Evolutionary conservation across 2,329 filamentous ascomycete species (phyloP).

Genomic region (Orbilia ellipsospora): DNA sequence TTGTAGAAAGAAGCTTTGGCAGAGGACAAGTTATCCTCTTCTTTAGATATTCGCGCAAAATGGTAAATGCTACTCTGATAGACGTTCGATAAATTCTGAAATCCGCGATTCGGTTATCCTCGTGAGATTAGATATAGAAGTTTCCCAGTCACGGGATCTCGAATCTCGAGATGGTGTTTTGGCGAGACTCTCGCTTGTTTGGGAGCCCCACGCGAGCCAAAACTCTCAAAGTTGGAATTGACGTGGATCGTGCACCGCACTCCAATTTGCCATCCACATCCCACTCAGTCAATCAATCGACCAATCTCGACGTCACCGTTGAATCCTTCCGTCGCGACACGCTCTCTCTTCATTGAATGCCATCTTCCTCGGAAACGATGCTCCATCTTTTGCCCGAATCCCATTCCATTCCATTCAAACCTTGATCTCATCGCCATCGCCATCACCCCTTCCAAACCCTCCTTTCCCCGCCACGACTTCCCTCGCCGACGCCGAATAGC

Average conservation of each 20-base stretch:
- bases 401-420: constrained; percentile 9
- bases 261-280: neutral
- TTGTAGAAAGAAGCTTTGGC: too few relatives aligned
- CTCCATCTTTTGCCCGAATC: neutral
- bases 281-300: neutral
- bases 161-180: neutral
- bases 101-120: too few relatives aligned
- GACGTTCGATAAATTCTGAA: too few relatives aligned
- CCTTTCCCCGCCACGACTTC: neutral
- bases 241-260: too few relatives aligned
- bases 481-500: neutral
- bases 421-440: constrained; percentile 13
- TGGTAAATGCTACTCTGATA: too few relatives aligned
- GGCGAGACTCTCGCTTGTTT: constrained; percentile 6
- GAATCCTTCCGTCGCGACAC: constrained; percentile 11
- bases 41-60: too few relatives aligned
- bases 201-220: constrained; percentile 4
- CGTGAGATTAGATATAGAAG: too few relatives aligned
- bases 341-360: constrained; percentile 2
- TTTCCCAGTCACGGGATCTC: neutral
- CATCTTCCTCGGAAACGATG: constrained; percentile 13
- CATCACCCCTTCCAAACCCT: neutral
- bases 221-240: constrained; percentile 4
- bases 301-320: neutral
- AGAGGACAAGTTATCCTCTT: too few relatives aligned